Evolutionary conservation across 495 filamentous ascomycete genomes (phyloP), one percentile per base, ranked within the genome.

Genomic region (Xylaria intraflava): DNA sequence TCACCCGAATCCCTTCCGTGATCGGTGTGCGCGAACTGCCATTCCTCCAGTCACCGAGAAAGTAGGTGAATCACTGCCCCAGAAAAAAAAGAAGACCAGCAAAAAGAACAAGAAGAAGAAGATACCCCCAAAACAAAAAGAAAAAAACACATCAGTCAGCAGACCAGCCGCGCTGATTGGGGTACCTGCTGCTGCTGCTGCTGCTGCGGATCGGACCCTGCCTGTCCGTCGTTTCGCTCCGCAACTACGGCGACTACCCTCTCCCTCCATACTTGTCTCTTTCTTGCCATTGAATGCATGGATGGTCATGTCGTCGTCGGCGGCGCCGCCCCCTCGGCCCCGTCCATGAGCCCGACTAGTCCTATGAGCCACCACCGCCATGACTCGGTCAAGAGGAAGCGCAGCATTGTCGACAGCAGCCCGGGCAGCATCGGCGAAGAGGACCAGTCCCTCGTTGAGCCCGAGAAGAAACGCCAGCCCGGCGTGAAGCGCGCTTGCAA

Each of bases 401-500:
- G 74, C 51, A 77, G 75, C 35, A 60, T 62, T 38, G 68, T 82
- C 44, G 83, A 86, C 41, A 87, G 82, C 69, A 87, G 83, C 29
- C 83, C 84, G 17, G 83, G 79, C n/a, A 88, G 85, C 67, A 70
- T 76, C 26, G 62, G 64, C 54, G 85, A 88, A 48, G 79, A 80
- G 47, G 83, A 82, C 38, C 83, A 84, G 46, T 73, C 60, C 30
- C 76, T 82, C 16, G 69, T 69, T 20, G 76, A 77, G 19, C 78
- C 78, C 54, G 80, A 86, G 60, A 80, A 79, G 70, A 81, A 81
- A 65, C 75, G 83, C 55, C 82, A 84, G 24, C 87, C 86, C 11
- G 82, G 83, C 10, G 85, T 90, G 41, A 95, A 94, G 70, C 81
- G 89, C 53, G 90, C 90, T 14, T 95, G 90, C 67, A 95, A 96